Evolutionary conservation across 1,284 basidiomycete species (phyloP), one percentile per base, ranked within the genome.

Genomic region (Exobasidium rhododendri): DNA sequence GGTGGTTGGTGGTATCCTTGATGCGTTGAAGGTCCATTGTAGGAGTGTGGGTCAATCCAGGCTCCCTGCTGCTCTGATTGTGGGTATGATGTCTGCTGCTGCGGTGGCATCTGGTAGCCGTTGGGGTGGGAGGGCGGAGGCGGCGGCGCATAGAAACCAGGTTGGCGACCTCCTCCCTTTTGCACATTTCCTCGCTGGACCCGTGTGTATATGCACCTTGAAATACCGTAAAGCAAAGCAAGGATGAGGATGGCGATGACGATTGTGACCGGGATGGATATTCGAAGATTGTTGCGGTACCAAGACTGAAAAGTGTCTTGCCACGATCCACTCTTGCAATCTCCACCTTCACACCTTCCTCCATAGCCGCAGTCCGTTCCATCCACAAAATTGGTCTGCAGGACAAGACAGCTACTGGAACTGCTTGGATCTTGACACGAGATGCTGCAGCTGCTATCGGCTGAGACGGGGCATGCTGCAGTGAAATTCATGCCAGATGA

Each of bases 311-410:
- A 86, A 0, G 85, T 87, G 57, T 85, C 85, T 58, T 89, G 81
- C 69, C 86, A 82, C 55, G 84, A 84, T 24, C 87, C 89, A 17
- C 85, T 68, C 70, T 87, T 80, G 78, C 91, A 94, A 30, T 81
- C 84, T 26, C 88, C 87, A 62, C 83, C 82, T 46, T 82, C 71
- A 65, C 79, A 80, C 6, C 63, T 58, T 20, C 79, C 79, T 74
- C 91, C 92, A 64, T 67, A 80, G 84, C 90, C 91, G 78, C 92
- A 94, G 11, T 89, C 86, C 24, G 91, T 92, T 11, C 92, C 92
- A 75, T 93, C 89, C 52, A 91, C 83, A 58, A 94, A 86, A 43
- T 85, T 81, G 1, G 89, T 86, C 64, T 89, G 87, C 43, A 94
- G 83, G 47, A 88, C 81, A n/a, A 91, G 81, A 80, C 92, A 94